These are phyloP conservation scores for Punica granatum DNA, from an alignment of 345 rosid genomes.

Conservation along the genomic window DNA sequence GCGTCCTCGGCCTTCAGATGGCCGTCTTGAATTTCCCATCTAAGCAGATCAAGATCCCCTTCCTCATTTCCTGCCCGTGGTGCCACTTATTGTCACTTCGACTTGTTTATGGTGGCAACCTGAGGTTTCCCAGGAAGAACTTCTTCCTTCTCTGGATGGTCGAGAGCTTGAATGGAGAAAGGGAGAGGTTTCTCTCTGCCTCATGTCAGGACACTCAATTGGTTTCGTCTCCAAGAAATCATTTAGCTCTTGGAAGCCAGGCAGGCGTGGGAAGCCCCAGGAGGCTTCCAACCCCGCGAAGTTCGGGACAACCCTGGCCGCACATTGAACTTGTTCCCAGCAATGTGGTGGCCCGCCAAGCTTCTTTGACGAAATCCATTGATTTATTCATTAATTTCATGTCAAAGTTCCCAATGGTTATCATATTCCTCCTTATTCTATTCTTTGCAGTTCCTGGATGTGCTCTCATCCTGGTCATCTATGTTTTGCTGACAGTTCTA, in stretches of 20 bases:
- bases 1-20: constrained; percentile 28
- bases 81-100: constrained; percentile 33
- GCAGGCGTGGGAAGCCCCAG: constrained; percentile 7
- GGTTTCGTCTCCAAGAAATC: constrained; percentile 12
- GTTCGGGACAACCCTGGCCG: neutral
- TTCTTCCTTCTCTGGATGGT: constrained; percentile 44
- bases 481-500: constrained; percentile 28
- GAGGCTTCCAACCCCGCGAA: constrained; percentile 8
- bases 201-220: constrained; percentile 17
- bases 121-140: constrained; percentile 37
- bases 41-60: constrained; percentile 26
- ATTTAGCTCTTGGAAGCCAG: constrained; percentile 11
- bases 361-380: constrained; percentile 27
- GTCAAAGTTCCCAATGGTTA: constrained; percentile 33
- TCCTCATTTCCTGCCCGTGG: constrained; percentile 44
- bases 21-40: constrained; percentile 31
- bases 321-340: neutral
- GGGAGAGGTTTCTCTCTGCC: constrained; percentile 19
- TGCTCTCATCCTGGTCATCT: constrained; percentile 28
- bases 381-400: constrained; percentile 28
- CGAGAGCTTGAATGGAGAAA: constrained; percentile 29
- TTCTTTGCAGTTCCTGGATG: constrained; percentile 33
- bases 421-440: constrained; percentile 31
- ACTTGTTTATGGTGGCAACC: constrained; percentile 25
- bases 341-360: constrained; percentile 14